Evolutionary conservation across 2,329 filamentous ascomycete genomes (phyloP).

Genomic region (Pseudogymnoascus sp.): DNA sequence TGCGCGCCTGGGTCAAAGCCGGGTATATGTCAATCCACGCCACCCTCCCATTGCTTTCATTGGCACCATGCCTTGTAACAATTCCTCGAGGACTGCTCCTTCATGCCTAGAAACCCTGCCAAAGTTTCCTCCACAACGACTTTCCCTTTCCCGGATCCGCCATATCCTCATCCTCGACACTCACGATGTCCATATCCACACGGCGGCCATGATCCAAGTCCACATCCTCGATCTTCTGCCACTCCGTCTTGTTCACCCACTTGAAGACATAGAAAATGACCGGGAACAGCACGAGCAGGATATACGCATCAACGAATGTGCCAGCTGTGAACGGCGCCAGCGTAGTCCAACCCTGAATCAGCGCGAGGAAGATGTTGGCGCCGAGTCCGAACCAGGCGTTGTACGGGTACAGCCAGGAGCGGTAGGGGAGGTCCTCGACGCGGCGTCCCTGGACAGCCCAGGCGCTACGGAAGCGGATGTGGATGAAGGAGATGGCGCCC

Average conservation of each 20-base stretch:
- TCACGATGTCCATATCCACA: slow-evolving; percentile 42
- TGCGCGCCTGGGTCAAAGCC: background rate
- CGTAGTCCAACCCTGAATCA: slow-evolving; percentile 54
- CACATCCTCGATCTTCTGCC: slow-evolving; percentile 43
- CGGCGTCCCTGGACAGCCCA: slow-evolving; percentile 50
- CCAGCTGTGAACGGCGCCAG: slow-evolving; percentile 48
- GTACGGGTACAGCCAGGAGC: slow-evolving; percentile 45
- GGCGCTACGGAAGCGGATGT: slow-evolving; percentile 61
- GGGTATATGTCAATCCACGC: background rate
- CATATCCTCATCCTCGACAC: slow-evolving; percentile 25
- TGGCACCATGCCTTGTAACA: background rate
- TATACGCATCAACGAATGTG: slow-evolving; percentile 55
- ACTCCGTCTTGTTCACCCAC: slow-evolving; percentile 42
- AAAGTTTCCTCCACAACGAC: slow-evolving; percentile 5
- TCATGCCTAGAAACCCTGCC: background rate
- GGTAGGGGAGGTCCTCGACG: slow-evolving; percentile 46
- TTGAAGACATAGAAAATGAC: slow-evolving; percentile 50
- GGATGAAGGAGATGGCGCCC: slow-evolving; percentile 60
- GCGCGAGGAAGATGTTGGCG: slow-evolving; percentile 49
- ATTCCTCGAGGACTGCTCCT: background rate
- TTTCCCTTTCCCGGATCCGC: background rate
- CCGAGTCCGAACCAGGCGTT: slow-evolving; percentile 50
- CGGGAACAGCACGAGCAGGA: slow-evolving; percentile 50
- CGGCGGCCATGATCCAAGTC: slow-evolving; percentile 49
- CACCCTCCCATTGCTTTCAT: background rate